Evolutionary conservation across 2,329 filamentous ascomycete species (phyloP).

Genomic region (Colletotrichum viniferum): DNA sequence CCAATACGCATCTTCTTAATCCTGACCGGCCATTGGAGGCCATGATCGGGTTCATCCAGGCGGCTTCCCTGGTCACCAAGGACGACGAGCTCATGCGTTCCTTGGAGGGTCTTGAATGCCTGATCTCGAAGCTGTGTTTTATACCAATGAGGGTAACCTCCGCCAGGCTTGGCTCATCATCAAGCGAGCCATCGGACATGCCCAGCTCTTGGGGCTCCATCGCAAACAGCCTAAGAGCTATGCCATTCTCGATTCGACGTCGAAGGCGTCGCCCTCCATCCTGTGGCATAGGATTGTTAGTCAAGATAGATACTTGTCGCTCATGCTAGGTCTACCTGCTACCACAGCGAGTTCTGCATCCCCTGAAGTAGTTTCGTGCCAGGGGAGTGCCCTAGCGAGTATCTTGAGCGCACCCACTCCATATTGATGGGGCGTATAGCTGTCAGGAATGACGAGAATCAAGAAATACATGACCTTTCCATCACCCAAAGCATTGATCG

Average conservation of each 20-base stretch:
- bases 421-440: constrained; percentile 28
- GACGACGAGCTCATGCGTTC: constrained; percentile 38
- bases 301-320: constrained; percentile 38
- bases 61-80: constrained; percentile 33
- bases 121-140: constrained; percentile 44
- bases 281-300: constrained; percentile 42
- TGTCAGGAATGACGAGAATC: constrained; percentile 29
- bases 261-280: constrained; percentile 6
- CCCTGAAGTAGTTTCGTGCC: background rate
- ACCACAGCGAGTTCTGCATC: constrained; percentile 14
- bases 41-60: constrained; percentile 32
- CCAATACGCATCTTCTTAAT: constrained; percentile 23
- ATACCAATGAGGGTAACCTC: constrained; percentile 43
- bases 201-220: constrained; percentile 46
- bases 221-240: constrained; percentile 9
- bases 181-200: constrained; percentile 41
- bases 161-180: constrained; percentile 40
- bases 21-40: constrained; percentile 25
- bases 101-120: constrained; percentile 45
- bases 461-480: constrained; percentile 18
- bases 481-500: constrained; percentile 30
- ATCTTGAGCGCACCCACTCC: background rate
- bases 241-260: background rate
- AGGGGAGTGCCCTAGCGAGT: background rate
- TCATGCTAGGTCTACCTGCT: constrained; percentile 43